phyloP scores from a whole-genome alignment of 2,329 filamentous ascomycete species.

The Colletotrichum siamense region DNA sequence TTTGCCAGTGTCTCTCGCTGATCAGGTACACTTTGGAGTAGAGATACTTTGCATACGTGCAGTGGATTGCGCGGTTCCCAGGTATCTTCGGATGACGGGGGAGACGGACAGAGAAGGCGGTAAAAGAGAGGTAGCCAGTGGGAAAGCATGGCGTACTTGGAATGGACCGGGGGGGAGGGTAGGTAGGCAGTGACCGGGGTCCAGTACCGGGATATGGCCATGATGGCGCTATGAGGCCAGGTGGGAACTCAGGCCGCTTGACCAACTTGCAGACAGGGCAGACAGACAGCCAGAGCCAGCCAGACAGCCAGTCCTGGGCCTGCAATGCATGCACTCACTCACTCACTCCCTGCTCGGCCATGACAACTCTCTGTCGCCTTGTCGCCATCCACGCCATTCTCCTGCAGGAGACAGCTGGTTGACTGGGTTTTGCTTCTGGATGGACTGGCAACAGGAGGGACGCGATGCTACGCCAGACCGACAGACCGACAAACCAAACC shows the following conservation, averaged over 20 bases:
- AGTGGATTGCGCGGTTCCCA: neutral
- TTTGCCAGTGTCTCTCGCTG: neutral
- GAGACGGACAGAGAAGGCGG: neutral
- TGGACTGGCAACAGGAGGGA: conserved; percentile 2
- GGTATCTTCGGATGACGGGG: neutral
- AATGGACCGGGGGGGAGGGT: neutral
- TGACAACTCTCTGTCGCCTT: neutral
- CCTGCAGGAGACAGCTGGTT: neutral
- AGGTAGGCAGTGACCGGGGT: conserved; percentile 2
- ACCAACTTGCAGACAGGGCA: conserved; percentile 6
- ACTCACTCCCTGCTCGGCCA: neutral
- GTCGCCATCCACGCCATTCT: neutral
- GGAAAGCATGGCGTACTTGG: neutral
- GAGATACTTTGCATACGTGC: neutral
- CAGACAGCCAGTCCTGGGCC: neutral
- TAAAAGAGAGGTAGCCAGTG: neutral
- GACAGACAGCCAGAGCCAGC: neutral
- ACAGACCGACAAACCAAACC: neutral
- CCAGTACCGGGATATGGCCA: neutral
- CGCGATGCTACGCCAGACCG: conserved; percentile 11
- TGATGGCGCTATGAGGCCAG: neutral
- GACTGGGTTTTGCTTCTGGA: neutral
- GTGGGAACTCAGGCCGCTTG: neutral
- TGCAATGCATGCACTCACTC: neutral
- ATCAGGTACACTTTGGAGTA: neutral